phyloP scores from a whole-genome alignment of 495 filamentous ascomycete genomes.

The Parmelia sp. region DNA sequence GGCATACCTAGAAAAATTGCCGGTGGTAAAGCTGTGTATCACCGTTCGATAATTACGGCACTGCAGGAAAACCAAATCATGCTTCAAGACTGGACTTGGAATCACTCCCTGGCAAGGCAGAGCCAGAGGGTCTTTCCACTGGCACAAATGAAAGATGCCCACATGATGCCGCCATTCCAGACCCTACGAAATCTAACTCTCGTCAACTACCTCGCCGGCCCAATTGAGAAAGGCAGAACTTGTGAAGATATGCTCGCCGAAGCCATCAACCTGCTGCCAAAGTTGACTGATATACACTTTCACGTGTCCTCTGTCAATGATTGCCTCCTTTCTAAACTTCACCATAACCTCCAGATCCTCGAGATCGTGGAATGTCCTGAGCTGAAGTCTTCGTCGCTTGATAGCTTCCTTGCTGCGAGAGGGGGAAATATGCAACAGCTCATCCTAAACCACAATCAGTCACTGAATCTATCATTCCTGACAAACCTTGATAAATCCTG shows the following conservation, averaged over 20 bases:
- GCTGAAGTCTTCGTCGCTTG: conserved; percentile 52
- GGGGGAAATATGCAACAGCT: conserved; percentile 58
- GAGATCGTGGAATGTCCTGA: conserved; percentile 70
- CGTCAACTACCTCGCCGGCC: conserved; percentile 54
- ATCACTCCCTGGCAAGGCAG: conserved; percentile 42
- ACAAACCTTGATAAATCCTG: conserved; percentile 54
- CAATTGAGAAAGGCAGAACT: conserved; percentile 22
- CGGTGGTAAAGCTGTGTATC: conserved; percentile 54
- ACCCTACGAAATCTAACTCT: conserved; percentile 54
- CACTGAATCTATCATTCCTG: conserved; percentile 67
- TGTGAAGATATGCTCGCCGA: conserved; percentile 46
- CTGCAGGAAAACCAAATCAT: conserved; percentile 41
- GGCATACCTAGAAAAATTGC: neutral
- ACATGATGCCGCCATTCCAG: conserved; percentile 54
- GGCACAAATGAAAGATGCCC: conserved; percentile 45
- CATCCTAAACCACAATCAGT: conserved; percentile 66
- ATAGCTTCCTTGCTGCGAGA: conserved; percentile 52
- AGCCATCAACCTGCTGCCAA: conserved; percentile 53
- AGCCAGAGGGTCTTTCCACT: conserved; percentile 31
- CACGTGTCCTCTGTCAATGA: conserved; percentile 59
- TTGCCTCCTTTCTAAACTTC: conserved; percentile 54
- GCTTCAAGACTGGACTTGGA: conserved; percentile 75
- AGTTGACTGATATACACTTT: conserved; percentile 58
- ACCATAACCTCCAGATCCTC: conserved; percentile 54
- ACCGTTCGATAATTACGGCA: conserved; percentile 50